Percentiles rank a stretch among this genome's conserved stretches.
Evolutionary conservation across 495 filamentous ascomycete species (phyloP).

Genomic region (Podospora fimiseda): DNA sequence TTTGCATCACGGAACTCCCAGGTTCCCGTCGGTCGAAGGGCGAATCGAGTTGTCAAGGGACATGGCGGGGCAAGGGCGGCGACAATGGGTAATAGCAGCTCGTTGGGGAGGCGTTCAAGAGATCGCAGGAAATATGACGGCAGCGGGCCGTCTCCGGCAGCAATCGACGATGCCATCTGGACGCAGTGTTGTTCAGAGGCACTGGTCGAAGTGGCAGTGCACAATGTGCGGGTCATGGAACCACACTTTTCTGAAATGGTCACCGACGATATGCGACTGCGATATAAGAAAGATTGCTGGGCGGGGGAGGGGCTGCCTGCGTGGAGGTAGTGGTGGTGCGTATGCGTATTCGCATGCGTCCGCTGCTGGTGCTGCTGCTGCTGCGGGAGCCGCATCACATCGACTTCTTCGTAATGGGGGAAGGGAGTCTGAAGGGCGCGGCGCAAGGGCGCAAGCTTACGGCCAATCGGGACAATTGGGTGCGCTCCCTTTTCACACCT

Average conservation of each 20-base stretch:
- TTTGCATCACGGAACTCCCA: conserved; percentile 28
- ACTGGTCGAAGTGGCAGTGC: background rate
- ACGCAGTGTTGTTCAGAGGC: background rate
- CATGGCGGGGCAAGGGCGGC: conserved; percentile 18
- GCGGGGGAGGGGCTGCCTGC: background rate
- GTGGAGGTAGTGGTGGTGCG: background rate
- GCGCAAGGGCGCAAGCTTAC: conserved; percentile 5
- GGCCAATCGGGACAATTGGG: conserved; percentile 21
- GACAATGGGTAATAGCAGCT: conserved; percentile 28
- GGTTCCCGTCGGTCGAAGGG: conserved; percentile 24
- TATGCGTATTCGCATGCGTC: background rate
- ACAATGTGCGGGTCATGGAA: background rate
- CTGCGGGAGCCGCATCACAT: conserved; percentile 8
- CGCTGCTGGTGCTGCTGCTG: background rate
- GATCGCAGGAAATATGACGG: conserved; percentile 2
- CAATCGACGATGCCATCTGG: conserved; percentile 9
- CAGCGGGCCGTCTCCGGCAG: background rate
- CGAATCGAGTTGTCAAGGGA: conserved; percentile 26
- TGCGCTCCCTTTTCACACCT: conserved; percentile 1
- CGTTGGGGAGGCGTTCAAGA: conserved; percentile 23
- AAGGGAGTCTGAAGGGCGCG: conserved; percentile 11
- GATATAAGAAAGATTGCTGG: conserved; percentile 4
- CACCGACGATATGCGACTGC: conserved; percentile 1
- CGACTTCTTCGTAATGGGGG: no score
- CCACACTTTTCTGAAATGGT: background rate